Conservation (phyloP, 805 yeast species). For the Candida fluviatilis region DNA sequence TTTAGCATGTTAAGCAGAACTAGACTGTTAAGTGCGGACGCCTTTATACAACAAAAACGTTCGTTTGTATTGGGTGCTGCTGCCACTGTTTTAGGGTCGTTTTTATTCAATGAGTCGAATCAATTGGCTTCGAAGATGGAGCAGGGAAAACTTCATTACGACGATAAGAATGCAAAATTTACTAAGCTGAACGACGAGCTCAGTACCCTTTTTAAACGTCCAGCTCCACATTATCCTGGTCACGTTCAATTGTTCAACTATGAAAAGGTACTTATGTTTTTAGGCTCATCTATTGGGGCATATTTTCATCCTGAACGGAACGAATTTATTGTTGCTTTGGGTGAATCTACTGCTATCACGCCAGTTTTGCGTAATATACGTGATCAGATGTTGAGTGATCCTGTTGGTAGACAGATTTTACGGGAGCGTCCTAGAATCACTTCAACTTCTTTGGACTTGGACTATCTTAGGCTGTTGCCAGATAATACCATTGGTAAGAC, state of each 20-base stretch:
- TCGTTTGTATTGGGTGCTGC: conserved; percentile 7
- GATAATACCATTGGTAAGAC: conserved; percentile 69
- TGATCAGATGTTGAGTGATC: conserved; percentile 69
- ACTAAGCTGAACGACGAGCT: conserved; percentile 20
- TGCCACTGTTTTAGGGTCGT: conserved; percentile 20
- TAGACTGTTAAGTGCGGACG: background rate
- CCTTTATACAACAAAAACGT: conserved; percentile 1
- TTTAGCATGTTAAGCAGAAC: too few species aligned
- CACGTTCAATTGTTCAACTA: conserved; percentile 68
- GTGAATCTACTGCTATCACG: conserved; percentile 84
- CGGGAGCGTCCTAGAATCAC: conserved; percentile 82
- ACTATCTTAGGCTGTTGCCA: conserved; percentile 55
- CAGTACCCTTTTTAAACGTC: conserved; percentile 33
- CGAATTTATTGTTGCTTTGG: conserved; percentile 73
- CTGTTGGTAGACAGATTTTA: conserved; percentile 72
- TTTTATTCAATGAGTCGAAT: conserved; percentile 41
- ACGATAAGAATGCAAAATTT: conserved; percentile 27
- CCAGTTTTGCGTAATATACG: conserved; percentile 60
- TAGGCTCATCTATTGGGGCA: conserved; percentile 76
- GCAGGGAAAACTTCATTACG: conserved; percentile 42
- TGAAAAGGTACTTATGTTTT: conserved; percentile 63
- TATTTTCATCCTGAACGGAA: conserved; percentile 72
- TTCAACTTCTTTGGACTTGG: conserved; percentile 62
- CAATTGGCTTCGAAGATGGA: conserved; percentile 60
- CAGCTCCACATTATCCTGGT: conserved; percentile 56